Conservation (phyloP, 176 grass and related monocot genomes). For the Echinochloa phyllopogon region DNA sequence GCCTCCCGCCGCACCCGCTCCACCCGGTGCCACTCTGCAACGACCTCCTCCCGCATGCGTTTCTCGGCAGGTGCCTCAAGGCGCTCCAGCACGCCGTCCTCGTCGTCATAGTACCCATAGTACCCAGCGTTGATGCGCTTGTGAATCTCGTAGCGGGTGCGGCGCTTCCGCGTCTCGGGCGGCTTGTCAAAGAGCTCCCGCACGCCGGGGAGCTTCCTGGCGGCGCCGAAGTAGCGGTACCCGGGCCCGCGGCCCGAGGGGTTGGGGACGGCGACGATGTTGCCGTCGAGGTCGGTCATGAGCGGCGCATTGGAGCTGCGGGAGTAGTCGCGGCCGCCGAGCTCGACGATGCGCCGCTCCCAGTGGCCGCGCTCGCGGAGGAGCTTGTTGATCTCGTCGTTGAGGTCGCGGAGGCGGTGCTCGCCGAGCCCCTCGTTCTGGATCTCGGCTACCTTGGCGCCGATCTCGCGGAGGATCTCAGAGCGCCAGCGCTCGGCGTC, state of each 20-base stretch:
- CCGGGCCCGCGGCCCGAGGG: slow-evolving; percentile 85
- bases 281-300: slow-evolving; percentile 96
- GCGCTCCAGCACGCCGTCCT: slow-evolving; percentile 90
- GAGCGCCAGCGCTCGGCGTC: slow-evolving; percentile 91
- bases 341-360: slow-evolving; percentile 91
- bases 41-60: slow-evolving; percentile 60
- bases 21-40: slow-evolving; percentile 75
- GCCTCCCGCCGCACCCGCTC: slow-evolving; percentile 78
- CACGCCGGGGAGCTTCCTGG: slow-evolving; percentile 92
- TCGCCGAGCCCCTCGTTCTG: slow-evolving; percentile 97
- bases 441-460: slow-evolving; percentile 94
- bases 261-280: slow-evolving; percentile 92
- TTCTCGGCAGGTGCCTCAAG: slow-evolving; percentile 73
- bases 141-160: slow-evolving; percentile 91
- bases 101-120: slow-evolving; percentile 93
- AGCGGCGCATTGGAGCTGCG: slow-evolving; percentile 63
- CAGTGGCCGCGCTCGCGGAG: slow-evolving; percentile 94
- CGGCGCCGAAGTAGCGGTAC: slow-evolving; percentile 96
- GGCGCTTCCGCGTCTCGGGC: slow-evolving; percentile 76
- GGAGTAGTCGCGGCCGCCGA: slow-evolving; percentile 86
- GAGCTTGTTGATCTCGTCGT: slow-evolving; percentile 99
- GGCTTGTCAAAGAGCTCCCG: slow-evolving; percentile 97
- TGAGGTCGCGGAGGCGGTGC: slow-evolving; percentile 97
- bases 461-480: slow-evolving; percentile 97
- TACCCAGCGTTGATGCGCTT: slow-evolving; percentile 91